phyloP scores from a whole-genome alignment of 306 rosid genomes.

The Astragalus membranaceus region DNA sequence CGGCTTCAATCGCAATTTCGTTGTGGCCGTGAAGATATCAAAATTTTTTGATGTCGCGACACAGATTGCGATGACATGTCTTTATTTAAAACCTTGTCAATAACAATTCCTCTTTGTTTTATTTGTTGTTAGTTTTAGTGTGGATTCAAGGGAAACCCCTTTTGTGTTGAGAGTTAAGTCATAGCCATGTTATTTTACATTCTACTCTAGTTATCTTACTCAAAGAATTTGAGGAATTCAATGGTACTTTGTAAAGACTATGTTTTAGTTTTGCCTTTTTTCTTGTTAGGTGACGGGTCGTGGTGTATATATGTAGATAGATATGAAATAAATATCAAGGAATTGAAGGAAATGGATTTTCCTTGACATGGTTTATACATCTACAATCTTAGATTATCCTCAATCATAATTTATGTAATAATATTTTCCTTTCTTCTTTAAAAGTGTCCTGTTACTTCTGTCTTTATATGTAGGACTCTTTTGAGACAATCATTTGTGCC shows the following conservation, averaged over 20 bases:
- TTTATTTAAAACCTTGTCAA: neutral
- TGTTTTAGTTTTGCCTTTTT: conserved; percentile 3
- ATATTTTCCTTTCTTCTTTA: no score
- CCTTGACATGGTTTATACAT: neutral
- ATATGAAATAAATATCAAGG: conserved; percentile 13
- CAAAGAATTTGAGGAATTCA: conserved; percentile 13
- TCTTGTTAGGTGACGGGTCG: neutral
- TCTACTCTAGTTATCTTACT: conserved; percentile 11
- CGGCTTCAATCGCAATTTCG: neutral
- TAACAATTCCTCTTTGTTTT: conserved; percentile 2
- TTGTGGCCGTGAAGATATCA: neutral
- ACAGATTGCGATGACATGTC: neutral
- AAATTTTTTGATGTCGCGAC: neutral
- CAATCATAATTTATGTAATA: no score
- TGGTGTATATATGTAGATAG: conserved; percentile 21
- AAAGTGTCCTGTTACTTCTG: no score
- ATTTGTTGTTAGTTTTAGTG: conserved; percentile 20
- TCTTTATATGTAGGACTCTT: no score
- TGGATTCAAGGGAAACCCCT: conserved; percentile 8
- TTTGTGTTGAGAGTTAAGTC: conserved; percentile 17
- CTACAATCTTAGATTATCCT: no score
- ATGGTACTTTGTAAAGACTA: neutral
- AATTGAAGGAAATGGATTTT: conserved; percentile 10
- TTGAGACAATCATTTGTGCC: no score
- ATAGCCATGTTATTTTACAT: conserved; percentile 1